Conservation (phyloP, 768 basidiomycete species). For the Tricholoma saponaceum region DNA sequence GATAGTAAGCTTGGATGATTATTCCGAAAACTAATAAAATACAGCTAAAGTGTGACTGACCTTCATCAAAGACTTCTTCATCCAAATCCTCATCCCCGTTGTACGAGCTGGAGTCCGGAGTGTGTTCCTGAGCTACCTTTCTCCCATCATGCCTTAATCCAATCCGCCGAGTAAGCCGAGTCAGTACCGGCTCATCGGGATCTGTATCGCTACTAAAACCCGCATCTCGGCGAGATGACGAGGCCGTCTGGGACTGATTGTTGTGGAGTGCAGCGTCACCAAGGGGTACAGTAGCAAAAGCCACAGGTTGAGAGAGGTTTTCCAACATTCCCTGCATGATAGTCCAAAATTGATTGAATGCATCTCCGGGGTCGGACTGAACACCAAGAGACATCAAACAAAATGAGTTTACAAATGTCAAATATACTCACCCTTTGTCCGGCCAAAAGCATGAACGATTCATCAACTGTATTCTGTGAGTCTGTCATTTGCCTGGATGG, state of each 20-base stretch:
- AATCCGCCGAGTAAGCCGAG: conserved; percentile 50
- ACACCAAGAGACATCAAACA: conserved; percentile 3
- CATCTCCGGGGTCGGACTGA: conserved; percentile 78
- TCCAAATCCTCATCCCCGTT: conserved; percentile 49
- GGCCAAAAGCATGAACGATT: conserved; percentile 82
- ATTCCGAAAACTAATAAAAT: not conserved
- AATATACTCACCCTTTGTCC: conserved; percentile 61
- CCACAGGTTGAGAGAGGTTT: conserved; percentile 80
- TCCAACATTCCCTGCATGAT: conserved; percentile 86
- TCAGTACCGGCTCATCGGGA: conserved; percentile 57
- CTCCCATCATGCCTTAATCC: conserved; percentile 36
- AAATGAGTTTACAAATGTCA: conserved; percentile 3
- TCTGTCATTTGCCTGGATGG: conserved; percentile 45
- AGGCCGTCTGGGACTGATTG: conserved; percentile 22
- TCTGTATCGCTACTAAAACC: conserved; percentile 67
- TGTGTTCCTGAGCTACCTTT: conserved; percentile 12
- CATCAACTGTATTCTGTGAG: conserved; percentile 67
- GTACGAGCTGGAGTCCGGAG: conserved; percentile 10
- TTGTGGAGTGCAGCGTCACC: conserved; percentile 35
- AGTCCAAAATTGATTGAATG: conserved; percentile 87
- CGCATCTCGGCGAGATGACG: conserved; percentile 38
- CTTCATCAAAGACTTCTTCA: conserved; percentile 62
- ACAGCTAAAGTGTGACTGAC: conserved; percentile 30
- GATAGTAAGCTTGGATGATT: not conserved
- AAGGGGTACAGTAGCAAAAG: conserved; percentile 79